Evolutionary conservation across 352 stramenopile genomes (phyloP).

Genomic region (Phytophthora pistaciae): DNA sequence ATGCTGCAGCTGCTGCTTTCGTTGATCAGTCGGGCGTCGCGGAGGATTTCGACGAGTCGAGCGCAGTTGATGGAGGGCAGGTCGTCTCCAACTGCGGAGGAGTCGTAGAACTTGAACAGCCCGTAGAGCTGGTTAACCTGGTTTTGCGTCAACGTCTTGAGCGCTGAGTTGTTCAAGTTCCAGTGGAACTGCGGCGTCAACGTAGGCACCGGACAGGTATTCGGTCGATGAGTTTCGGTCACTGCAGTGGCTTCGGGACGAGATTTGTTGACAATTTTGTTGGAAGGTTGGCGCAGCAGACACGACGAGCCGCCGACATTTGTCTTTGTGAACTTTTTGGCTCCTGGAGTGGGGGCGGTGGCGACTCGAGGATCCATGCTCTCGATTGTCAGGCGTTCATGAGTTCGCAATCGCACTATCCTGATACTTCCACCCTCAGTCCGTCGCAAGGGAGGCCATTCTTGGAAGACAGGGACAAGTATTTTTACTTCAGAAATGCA

Average conservation of each 20-base stretch:
- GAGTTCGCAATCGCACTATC: neutral
- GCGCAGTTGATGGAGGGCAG: conserved; percentile 53
- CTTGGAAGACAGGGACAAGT: neutral
- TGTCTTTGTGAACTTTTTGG: conserved; percentile 7
- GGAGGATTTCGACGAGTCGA: conserved; percentile 51
- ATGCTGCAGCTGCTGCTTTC: neutral
- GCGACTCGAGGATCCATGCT: conserved; percentile 11
- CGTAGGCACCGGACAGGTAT: conserved; percentile 22
- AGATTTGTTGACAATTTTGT: neutral
- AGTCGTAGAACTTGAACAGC: conserved; percentile 68
- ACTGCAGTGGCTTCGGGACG: neutral
- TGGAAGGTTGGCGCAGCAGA: conserved; percentile 6
- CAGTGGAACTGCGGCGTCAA: conserved; percentile 52
- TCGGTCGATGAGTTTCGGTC: conserved; percentile 4
- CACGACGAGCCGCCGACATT: neutral
- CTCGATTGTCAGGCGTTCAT: neutral
- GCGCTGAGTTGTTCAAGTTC: conserved; percentile 48
- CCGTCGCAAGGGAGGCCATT: neutral
- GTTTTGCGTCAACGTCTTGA: conserved; percentile 30
- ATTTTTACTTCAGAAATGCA: neutral
- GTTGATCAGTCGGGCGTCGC: conserved; percentile 39
- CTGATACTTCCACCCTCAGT: neutral
- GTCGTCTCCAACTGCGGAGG: conserved; percentile 43
- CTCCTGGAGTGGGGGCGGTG: conserved; percentile 9
- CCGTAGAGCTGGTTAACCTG: conserved; percentile 49